Conservation (phyloP, 225 moss, liverwort and hornwort genomes). For the Physcomitrellopsis africana region DNA sequence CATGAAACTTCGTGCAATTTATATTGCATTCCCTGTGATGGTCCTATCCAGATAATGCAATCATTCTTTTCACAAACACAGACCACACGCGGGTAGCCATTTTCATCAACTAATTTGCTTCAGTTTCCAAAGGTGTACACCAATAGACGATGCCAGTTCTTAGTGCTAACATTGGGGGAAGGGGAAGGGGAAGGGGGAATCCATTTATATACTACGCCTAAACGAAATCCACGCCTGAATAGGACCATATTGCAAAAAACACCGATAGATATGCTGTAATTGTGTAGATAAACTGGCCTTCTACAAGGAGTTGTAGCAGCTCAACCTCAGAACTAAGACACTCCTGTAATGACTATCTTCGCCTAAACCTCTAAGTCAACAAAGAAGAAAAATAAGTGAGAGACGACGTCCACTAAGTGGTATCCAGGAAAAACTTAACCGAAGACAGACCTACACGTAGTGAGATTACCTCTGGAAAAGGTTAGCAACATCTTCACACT, state of each 20-base stretch:
- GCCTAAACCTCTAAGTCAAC: background rate
- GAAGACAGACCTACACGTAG: background rate
- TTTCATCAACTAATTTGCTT: background rate
- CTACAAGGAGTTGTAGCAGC: background rate
- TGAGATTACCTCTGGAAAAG: slow-evolving; percentile 75
- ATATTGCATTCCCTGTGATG: background rate
- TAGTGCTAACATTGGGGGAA: too few species aligned
- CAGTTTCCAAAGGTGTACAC: background rate
- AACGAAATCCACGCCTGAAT: background rate
- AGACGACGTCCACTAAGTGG: background rate
- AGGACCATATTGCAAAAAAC: background rate
- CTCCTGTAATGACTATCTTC: background rate
- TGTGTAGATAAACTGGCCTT: background rate
- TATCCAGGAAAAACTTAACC: too few species aligned
- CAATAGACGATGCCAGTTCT: too few species aligned
- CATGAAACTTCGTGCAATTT: too few species aligned
- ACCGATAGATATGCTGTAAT: background rate
- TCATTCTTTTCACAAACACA: background rate
- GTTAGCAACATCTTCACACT: slow-evolving; percentile 96
- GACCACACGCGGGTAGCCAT: too few species aligned
- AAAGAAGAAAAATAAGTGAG: background rate
- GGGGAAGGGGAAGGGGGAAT: too few species aligned
- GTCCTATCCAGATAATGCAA: background rate
- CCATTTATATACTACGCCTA: background rate
- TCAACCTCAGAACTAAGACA: background rate